A percentile compares a stretch with the other conserved stretches of the same genome.
These are phyloP conservation scores for Aspergillus sp. DNA, from an alignment of 2,329 filamentous ascomycete species.

Conservation along the genomic window DNA sequence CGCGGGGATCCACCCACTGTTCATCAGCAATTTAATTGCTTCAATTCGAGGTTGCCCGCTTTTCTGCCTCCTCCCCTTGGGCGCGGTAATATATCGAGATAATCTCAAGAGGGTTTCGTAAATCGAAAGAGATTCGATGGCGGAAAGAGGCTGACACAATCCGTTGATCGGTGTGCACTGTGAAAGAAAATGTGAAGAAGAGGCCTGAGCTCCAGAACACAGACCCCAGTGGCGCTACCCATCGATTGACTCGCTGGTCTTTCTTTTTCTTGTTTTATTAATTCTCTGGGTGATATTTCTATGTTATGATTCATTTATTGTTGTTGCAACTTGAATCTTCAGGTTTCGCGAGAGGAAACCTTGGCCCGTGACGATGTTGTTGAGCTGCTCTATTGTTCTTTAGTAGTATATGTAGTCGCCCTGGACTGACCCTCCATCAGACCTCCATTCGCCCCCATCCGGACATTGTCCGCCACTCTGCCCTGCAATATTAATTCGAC, in stretches of 20 bases:
- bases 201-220: slow-evolving; percentile 22
- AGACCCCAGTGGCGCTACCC: background rate
- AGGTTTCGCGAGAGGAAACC: slow-evolving; percentile 7
- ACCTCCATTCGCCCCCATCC: slow-evolving; percentile 10
- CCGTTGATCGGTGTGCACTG: background rate
- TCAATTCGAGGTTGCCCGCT: background rate
- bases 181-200: slow-evolving; percentile 6
- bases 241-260: background rate
- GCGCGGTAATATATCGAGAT: background rate
- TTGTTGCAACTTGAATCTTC: background rate
- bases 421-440: slow-evolving; percentile 14
- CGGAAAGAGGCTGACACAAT: background rate
- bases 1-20: background rate
- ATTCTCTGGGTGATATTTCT: background rate
- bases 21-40: background rate
- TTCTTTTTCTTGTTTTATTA: background rate
- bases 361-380: slow-evolving; percentile 21
- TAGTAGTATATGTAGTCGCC: background rate
- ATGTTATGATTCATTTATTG: background rate
- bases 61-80: background rate
- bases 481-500: background rate
- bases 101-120: background rate
- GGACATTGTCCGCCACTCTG: slow-evolving; percentile 4
- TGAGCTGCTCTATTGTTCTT: background rate
- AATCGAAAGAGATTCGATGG: background rate